Base-by-base conservation (phyloP, 2,329 filamentous ascomycete genomes). In the Fusarium scirpi region DNA sequence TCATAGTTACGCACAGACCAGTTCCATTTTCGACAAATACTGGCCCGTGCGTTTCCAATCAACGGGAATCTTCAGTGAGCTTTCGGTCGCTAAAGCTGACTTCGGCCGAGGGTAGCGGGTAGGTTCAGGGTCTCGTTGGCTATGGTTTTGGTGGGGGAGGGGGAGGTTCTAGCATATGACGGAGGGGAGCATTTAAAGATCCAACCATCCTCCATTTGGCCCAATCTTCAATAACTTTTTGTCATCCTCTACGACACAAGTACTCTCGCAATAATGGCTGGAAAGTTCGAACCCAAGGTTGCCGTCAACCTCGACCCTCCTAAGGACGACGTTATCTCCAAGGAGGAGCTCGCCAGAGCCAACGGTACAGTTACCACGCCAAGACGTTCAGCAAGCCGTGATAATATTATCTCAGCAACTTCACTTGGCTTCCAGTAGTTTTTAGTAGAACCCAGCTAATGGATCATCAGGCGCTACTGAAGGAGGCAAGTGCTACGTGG, bases 241-340 rank as follows among this genome's bases (percentile, higher is more conserved):
- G 12, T 43, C 24, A 62, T 24, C 18, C 24, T 53, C 27, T 43
- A 20, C 30, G 43, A 38, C 29, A 34, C 24, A 64, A 45, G 20
- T 29, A 34, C 29, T 30, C 41, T 47, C 44, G 47, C 22, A 41
- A 58, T 62, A 67, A 90, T 90, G 87, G 79, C 85, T 65, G 87
- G 85, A 69, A 91, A 88, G 74, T 97, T 97, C 76, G 91, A 92
- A 78, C 93, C 94, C 45, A 97, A 96, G 81, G 83, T 84, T 29
- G 87, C 92, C 5, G 91, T 96, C 65, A 82, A 90, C 61, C 88
- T 99, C 63, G 86, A 91, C 62, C 91, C 94, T 40, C 96, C 96
- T 16, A 98, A 97, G 83, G 87, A 94, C 78, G 94, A 98, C 76
- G 87, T 88, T 40, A 98, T 99, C 75, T 90, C 90, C n/a, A 77